Evolutionary conservation across 306 rosid genomes (phyloP), one percentile per base, ranked within the genome.

Genomic region (Morella rubra): DNA sequence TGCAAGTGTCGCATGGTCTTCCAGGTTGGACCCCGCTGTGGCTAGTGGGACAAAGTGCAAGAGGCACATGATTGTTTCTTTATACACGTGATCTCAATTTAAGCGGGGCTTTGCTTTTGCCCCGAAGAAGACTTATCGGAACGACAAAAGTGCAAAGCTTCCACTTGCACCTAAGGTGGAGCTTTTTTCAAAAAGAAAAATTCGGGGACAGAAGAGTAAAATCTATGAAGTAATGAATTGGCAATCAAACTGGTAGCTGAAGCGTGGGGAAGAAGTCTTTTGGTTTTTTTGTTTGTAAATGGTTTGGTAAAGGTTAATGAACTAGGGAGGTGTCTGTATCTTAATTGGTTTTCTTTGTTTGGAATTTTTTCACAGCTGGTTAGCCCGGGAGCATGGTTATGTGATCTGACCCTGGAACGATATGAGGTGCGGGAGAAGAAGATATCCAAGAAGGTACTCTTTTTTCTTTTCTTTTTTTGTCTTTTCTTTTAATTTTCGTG

Each of bases 371-470:
- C 41, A 49, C 90, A 90, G 93, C 73, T 84, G 50, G 97, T 91
- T 5, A 90, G 95, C 72, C 98, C 97, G 22, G 98, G 98, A 4
- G 79, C 96, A 20, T 91, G 95, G 94, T 77, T 94, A 1, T 91
- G 91, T 27, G 97, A 94, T 82, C 88, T 94, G 74, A 89, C 93
- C 61, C 80, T 92, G 16, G 97, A 94, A 65, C 89, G 97, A 46
- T 94, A 94, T 27, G 96, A 94, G 78, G 98, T 94, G 71, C 85
- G 97, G 82, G 98, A 94, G 93, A 94, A 90, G 88, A 94, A 92
- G 85, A 90, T 84, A 61, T 64, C 96, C 27, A 94, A 90, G 78
- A 94, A 92, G 95, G 97, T 90, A 85, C 27, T 14, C 1, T 24
- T 45, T 19, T 22, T 10, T 3, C 4, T 10, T 0, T 15, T 2